Evolutionary conservation across 805 yeast species (phyloP), one percentile per base, ranked within the genome.

Genomic region (Scheffersomyces stipitis): DNA sequence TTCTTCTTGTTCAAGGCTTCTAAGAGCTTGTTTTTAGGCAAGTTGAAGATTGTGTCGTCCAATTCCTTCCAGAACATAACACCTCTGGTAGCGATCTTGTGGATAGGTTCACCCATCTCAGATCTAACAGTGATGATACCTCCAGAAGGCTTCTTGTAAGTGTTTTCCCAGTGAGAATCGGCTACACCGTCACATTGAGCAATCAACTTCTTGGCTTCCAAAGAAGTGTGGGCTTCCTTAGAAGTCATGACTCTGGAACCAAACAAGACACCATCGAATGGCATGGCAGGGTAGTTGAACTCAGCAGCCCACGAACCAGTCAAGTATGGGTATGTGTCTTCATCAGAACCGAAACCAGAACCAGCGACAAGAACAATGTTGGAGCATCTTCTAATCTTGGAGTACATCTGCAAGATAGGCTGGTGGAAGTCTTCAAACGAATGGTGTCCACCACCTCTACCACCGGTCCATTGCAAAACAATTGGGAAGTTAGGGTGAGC

Each of bases 381-480:
- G 33, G 86, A 59, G 56, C 89, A 83, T 69, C 88, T 84, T 78
- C 99, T 86, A 56, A 93, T 85, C 73, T 85, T 84, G 49, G 96
- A 73, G 69, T 93, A 93, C 91, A 93, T 93, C 66, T 88, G 96
- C 59, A 93, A 71, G 50, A 93, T 78, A 51, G 99, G 98, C 60
- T 90, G 91, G 67, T 93, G 99, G 93, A 91, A 89, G 71, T 93
- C 99, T 76, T 93, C 99, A 59, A 81, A 93, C 34, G 98, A 91
- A 68, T 93, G 99, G 66, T 93, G 99, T 60, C 99, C 99, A 78
- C 99, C 99, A 73, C 97, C 99, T 78, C 99, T 90, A 67, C 99
- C 99, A 78, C 98, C 99, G 42, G 99, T 93, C 99, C 99, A 93
- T 75, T 93, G 99, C 54, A 93, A 71, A 38, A 93, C 91, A 57